Percentiles rank a stretch among this genome's conserved stretches.
These are phyloP conservation scores for Torulaspora microellipsoides DNA, from an alignment of 805 yeast genomes.

Conservation along the genomic window DNA sequence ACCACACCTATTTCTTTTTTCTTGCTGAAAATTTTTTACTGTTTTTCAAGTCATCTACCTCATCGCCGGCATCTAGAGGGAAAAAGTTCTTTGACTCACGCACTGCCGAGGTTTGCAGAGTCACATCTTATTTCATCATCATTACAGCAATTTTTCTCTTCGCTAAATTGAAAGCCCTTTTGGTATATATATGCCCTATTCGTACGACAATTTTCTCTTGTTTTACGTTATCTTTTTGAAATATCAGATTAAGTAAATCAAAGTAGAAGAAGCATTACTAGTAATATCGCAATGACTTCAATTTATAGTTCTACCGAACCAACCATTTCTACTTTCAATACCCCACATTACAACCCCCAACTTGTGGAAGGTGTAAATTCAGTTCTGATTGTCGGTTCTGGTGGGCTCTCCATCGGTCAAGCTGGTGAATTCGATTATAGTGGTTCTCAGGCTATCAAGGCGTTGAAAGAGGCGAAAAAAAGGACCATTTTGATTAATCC, in stretches of 20 bases:
- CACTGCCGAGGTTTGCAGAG: too few relatives aligned
- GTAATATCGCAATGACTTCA: conserved; percentile 18
- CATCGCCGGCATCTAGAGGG: neutral
- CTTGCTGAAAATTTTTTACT: conserved; percentile 1
- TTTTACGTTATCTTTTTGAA: too few relatives aligned
- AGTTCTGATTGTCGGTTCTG: conserved; percentile 92
- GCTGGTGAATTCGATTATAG: conserved; percentile 98
- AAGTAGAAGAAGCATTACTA: neutral
- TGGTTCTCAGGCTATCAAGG: conserved; percentile 97
- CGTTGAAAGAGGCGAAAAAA: conserved; percentile 85
- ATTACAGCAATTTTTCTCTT: neutral
- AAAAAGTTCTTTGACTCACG: too few relatives aligned
- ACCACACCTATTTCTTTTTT: conserved; percentile 2
- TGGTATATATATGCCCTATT: too few relatives aligned
- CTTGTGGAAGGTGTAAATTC: conserved; percentile 31
- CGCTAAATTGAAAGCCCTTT: too few relatives aligned
- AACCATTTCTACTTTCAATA: conserved; percentile 31
- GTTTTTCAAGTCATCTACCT: neutral
- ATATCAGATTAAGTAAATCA: too few relatives aligned
- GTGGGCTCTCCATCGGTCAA: conserved; percentile 95
- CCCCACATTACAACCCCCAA: conserved; percentile 30
- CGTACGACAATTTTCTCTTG: too few relatives aligned
- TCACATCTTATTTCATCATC: conserved; percentile 4
- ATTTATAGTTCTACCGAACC: conserved; percentile 30
- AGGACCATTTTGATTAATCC: conserved; percentile 86